phyloP scores from a whole-genome alignment of 73 alveolate genomes.

The Uronychia setigera region DNA sequence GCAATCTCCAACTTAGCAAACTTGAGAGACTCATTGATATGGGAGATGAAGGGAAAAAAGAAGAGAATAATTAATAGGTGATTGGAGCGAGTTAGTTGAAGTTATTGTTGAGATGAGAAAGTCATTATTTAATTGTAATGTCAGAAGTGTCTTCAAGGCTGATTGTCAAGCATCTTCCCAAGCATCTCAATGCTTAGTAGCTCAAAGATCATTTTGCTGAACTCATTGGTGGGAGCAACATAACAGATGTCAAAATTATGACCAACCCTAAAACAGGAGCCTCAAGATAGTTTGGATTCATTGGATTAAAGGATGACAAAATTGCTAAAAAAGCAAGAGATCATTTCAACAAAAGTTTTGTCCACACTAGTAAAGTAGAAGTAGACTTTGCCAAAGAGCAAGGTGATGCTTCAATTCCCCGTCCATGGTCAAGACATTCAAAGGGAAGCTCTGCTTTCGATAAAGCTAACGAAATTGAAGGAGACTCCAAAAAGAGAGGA shows the following conservation, averaged over 20 bases:
- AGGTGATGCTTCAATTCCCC: slow-evolving; percentile 39
- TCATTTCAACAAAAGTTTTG: slow-evolving; percentile 81
- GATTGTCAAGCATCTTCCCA: slow-evolving; percentile 89
- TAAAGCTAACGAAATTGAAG: slow-evolving; percentile 42
- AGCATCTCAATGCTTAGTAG: slow-evolving; percentile 80
- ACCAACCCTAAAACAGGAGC: slow-evolving; percentile 62
- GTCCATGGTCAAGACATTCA: slow-evolving; percentile 61
- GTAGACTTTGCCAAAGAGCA: slow-evolving; percentile 83
- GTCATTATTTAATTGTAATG: no score
- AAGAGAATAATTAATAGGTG: no score
- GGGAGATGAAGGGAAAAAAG: no score
- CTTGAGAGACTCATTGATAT: no score
- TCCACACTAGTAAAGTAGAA: slow-evolving; percentile 81
- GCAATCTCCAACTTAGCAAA: no score
- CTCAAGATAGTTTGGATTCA: slow-evolving; percentile 87
- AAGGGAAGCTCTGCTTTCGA: slow-evolving; percentile 53
- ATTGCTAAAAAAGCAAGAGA: slow-evolving; percentile 85
- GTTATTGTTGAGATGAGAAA: no score
- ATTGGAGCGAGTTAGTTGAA: no score
- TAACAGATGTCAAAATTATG: slow-evolving; percentile 91
- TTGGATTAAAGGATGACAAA: slow-evolving; percentile 84
- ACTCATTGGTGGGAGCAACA: slow-evolving; percentile 69
- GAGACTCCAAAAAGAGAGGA: slow-evolving; percentile 5
- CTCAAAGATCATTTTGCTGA: slow-evolving; percentile 78
- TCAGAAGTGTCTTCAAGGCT: no score